These are phyloP conservation scores for Coniferiporia sulphurascens DNA, from an alignment of 1,284 basidiomycete species.

Conservation along the genomic window DNA sequence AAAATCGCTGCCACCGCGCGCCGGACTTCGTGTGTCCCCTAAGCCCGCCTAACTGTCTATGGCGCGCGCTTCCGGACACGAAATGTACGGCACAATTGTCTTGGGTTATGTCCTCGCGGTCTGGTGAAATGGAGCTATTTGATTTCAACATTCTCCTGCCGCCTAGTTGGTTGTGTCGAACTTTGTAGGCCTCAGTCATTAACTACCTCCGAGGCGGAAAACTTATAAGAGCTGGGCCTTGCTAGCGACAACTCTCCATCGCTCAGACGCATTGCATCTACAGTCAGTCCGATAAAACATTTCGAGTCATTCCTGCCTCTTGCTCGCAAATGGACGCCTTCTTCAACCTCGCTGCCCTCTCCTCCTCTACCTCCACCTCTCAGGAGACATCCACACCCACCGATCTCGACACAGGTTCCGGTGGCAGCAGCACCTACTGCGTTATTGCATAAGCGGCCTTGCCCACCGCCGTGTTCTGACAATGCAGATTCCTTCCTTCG, in stretches of 20 bases:
- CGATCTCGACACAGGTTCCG: neutral
- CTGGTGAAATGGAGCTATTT: neutral
- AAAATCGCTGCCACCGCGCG: neutral
- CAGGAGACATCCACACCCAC: conserved; percentile 2
- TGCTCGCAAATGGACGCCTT: conserved; percentile 10
- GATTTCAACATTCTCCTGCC: neutral
- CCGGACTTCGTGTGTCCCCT: neutral
- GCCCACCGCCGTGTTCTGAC: neutral
- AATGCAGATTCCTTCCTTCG: neutral
- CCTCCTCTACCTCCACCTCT: neutral
- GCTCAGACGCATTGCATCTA: neutral
- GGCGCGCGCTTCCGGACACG: neutral
- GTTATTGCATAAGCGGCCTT: conserved; percentile 10
- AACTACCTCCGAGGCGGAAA: neutral
- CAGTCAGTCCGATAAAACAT: neutral
- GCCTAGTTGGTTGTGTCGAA: too few species aligned
- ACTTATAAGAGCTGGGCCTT: neutral
- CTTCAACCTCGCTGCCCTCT: neutral
- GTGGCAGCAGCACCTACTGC: conserved; percentile 1
- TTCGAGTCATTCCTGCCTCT: neutral
- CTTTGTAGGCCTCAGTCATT: too few species aligned
- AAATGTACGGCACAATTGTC: neutral
- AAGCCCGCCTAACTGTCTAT: neutral
- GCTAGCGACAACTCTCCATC: neutral
- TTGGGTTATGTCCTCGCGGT: neutral